Evolutionary conservation across 805 yeast species (phyloP), one percentile per base, ranked within the genome.

Genomic region (Hanseniaspora thailandica): DNA sequence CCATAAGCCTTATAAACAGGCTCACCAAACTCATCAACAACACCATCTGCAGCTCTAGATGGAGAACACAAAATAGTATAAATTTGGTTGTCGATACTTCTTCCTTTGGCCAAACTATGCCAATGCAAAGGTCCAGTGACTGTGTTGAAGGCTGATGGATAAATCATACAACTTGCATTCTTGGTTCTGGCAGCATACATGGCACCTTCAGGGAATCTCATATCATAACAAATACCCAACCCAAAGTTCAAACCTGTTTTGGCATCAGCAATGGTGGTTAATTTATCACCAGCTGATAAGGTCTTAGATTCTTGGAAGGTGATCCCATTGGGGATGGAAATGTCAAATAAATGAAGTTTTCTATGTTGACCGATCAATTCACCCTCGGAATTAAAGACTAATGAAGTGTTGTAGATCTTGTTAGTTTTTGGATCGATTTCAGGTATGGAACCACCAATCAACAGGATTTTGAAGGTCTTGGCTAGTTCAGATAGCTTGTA

Each of bases 371-470:
- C 96, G 53, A 90, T 77, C 54, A 89, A 71, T 38, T 80, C 75
- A 3, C 98, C 98, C 2, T 65, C 45, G 2, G 82, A 82, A 56
- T 78, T 67, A 64, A 86, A 90, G 3, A 94, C 74, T 62, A 86
- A 62, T 46, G 86, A 78, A 30, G 94, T 81, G 70, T 89, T 80
- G 75, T 77, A 84, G 28, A 80, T 62, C 58, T 80, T 78, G 52
- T 74, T 72, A 46, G 76, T 78, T 20, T 67, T 70, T 13, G 74
- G 79, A 45, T 73, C 79, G 28, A 75, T 61, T 66, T 93, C 98
- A 1, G 97, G 97, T 59, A 86, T 80, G 0, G 96, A 86, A 15
- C 98, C 98, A 15, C 97, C 97, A 41, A 90, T 76, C 41, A 90
- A 71, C 55, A 74, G 79, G 17, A 87, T 75, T 5, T 71, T 69